phyloP scores from a whole-genome alignment of 768 basidiomycete genomes.

The Mycena leptocephala region DNA sequence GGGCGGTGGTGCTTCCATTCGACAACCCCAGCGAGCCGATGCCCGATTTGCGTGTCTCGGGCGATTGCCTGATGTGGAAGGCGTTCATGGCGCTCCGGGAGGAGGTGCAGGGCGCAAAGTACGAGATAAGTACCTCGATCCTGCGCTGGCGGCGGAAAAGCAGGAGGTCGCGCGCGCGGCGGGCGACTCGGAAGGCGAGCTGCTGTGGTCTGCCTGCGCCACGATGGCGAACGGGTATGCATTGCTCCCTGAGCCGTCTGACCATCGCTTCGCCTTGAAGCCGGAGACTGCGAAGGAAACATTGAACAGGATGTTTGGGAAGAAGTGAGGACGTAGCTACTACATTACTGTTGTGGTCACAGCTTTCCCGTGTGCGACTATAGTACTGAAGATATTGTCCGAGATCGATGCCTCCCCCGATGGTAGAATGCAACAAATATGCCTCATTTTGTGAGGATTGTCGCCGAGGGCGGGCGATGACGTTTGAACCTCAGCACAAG shows the following conservation, averaged over 20 bases:
- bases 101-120: slow-evolving; percentile 11
- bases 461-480: too few species aligned
- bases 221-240: slow-evolving; percentile 3
- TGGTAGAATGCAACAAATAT: too few species aligned
- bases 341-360: not conserved
- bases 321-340: not conserved
- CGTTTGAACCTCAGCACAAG: too few species aligned
- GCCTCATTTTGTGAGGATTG: too few species aligned
- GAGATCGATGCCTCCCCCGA: too few species aligned
- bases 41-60: slow-evolving; percentile 9
- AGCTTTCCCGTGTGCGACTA: too few species aligned
- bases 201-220: not conserved
- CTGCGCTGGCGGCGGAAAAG: not conserved
- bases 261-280: not conserved
- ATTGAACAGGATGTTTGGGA: not conserved
- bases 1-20: not conserved
- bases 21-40: not conserved
- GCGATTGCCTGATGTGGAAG: slow-evolving; percentile 7
- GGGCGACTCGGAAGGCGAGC: slow-evolving; percentile 3
- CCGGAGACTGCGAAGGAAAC: slow-evolving; percentile 14
- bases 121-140: slow-evolving; percentile 14
- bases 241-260: not conserved
- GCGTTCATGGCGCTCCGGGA: not conserved
- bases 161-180: slow-evolving; percentile 14
- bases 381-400: too few species aligned